Base-by-base conservation (phyloP, 371 early-diverging fungal species). In the Mortierella sp. region DNA sequence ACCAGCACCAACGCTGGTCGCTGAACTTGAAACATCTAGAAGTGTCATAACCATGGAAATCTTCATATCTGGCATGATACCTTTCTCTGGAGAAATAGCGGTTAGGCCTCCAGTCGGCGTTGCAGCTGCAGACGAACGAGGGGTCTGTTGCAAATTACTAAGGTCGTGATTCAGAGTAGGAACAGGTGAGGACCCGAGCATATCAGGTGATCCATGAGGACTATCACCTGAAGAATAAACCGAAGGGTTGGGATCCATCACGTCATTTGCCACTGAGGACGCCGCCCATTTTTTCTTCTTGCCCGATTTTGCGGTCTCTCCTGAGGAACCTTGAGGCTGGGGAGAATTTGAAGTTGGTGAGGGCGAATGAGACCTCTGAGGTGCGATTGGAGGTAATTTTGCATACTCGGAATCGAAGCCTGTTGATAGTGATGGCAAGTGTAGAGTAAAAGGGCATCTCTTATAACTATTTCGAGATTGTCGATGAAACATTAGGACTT, bases 381-480 rank as follows among this genome's bases (percentile, higher is more conserved):
- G 40, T 15, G 76, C 47, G 66, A 74, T 63, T 28, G 76, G 68
- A 10, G 75, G 72, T 23, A 76, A 28, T 42, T 66, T 67, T 8
- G 76, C 65, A 2, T 76, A 59, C 17, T 70, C 75, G 34, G 69
- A 23, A 13, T 71, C 74, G 17, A 45, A 31, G 19, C 43, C 35
- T 6, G 61, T 29, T 40, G 65, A 53, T 9, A 63, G 47, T 15
- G 84, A 70, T n/a, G 86, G 73, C 64, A 86, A 69, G 43, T 78
- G 68, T 6, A 89, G 49, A 42, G 83, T 69, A 57, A 85, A 89
- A 6, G 89, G 89, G 60, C 89, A 89, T 62, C 89, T 83, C 63
- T 89, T 88, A 66, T 90, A 90, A 61, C 90, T 89, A 53, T 53
- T 28, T 19, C 53, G 53, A 47, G n/a, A n/a, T n/a, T n/a, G n/a